Conservation (phyloP, 1,284 basidiomycete genomes). For the Trichosporon sp. region DNA sequence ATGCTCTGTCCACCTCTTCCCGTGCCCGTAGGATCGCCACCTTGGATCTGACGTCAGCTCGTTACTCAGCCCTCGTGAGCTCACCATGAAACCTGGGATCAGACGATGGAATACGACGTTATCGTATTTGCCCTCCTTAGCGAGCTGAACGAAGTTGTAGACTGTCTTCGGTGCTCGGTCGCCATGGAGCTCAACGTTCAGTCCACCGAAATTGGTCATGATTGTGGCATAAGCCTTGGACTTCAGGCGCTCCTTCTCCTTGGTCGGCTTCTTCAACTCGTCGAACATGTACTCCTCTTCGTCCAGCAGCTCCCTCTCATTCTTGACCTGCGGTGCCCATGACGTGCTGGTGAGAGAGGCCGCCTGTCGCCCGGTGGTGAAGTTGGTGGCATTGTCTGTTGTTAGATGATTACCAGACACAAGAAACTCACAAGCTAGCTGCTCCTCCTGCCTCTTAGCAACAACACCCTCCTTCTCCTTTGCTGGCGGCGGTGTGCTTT, state of each 20-base stretch:
- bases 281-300: constrained; percentile 81
- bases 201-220: constrained; percentile 78
- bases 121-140: constrained; percentile 83
- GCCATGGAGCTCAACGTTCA: constrained; percentile 82
- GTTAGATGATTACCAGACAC: not conserved
- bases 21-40: constrained; percentile 93
- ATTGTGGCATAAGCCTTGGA: constrained; percentile 85
- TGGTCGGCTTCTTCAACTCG: constrained; percentile 72
- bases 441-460: constrained; percentile 38
- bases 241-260: constrained; percentile 86
- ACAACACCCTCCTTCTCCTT: constrained; percentile 45
- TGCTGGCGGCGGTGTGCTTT: not conserved
- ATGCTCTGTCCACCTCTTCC: constrained; percentile 88
- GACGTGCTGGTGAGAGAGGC: constrained; percentile 92
- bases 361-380: constrained; percentile 82
- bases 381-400: constrained; percentile 83
- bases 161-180: constrained; percentile 88
- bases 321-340: constrained; percentile 70
- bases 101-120: constrained; percentile 76
- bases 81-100: constrained; percentile 94
- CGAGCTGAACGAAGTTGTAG: constrained; percentile 94
- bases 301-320: constrained; percentile 80
- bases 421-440: constrained; percentile 36
- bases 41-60: constrained; percentile 64
- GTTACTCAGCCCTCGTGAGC: too few relatives aligned